phyloP scores from a whole-genome alignment of 495 filamentous ascomycete species.

The Penicillium simplicissimum region DNA sequence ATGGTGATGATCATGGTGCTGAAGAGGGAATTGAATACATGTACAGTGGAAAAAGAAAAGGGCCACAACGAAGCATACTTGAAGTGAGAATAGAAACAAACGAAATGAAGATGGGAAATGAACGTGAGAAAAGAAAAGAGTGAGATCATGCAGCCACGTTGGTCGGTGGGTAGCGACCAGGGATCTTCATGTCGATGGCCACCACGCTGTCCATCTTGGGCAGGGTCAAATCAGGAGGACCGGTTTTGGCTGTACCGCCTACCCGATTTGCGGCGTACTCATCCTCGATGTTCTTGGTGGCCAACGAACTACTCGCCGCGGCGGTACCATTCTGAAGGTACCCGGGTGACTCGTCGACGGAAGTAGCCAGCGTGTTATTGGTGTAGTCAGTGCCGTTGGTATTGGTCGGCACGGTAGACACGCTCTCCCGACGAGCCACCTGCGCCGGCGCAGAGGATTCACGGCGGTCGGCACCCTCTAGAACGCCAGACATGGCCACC shows the following conservation, averaged over 20 bases:
- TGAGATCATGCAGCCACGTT: constrained; percentile 33
- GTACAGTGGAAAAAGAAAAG: constrained; percentile 6
- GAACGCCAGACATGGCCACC: constrained; percentile 26
- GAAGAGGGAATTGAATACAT: constrained; percentile 4
- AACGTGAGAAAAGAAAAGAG: constrained; percentile 1
- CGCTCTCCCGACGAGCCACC: constrained; percentile 37
- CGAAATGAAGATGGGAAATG: constrained; percentile 6
- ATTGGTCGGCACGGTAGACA: constrained; percentile 41
- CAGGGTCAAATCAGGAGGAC: constrained; percentile 19
- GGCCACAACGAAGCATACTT: constrained; percentile 9
- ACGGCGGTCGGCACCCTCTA: constrained; percentile 26
- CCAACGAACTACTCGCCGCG: background rate
- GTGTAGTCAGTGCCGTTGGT: constrained; percentile 41
- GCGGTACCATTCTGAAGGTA: background rate
- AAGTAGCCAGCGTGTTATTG: constrained; percentile 41
- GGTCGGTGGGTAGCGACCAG: constrained; percentile 39
- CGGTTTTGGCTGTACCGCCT: background rate
- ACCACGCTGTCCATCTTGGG: constrained; percentile 32
- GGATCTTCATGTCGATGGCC: constrained; percentile 42
- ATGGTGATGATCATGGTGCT: background rate
- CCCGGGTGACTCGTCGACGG: constrained; percentile 15
- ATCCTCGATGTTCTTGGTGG: background rate
- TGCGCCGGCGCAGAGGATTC: constrained; percentile 30
- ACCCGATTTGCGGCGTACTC: background rate
- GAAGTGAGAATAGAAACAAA: constrained; percentile 13